A percentile compares a stretch with the other conserved stretches of the same genome.
Evolutionary conservation across 2,329 filamentous ascomycete genomes (phyloP).

Genomic region (Arthroderma sp.): DNA sequence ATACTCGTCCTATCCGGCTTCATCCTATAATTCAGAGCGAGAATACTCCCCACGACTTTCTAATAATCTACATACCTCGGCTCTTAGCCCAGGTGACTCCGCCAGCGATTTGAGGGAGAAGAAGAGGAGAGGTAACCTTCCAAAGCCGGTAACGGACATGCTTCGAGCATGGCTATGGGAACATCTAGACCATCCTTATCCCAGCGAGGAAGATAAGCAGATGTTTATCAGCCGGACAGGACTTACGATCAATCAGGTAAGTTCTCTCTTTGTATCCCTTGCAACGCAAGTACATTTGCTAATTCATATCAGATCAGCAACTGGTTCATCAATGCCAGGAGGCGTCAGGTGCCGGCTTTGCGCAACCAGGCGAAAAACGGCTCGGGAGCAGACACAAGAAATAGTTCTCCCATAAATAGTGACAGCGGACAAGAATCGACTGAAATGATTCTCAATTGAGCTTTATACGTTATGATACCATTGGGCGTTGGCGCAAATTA

Average conservation of each 20-base stretch:
- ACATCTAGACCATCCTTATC: conserved; percentile 72
- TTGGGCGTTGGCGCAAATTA: no score
- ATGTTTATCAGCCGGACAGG: conserved; percentile 63
- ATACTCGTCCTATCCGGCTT: no score
- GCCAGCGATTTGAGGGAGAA: conserved; percentile 32
- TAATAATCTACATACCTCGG: no score
- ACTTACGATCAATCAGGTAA: conserved; percentile 56
- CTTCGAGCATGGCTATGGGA: conserved; percentile 65
- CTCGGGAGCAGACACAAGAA: conserved; percentile 4
- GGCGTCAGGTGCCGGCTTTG: conserved; percentile 35
- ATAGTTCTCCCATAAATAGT: no score
- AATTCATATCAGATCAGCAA: conserved; percentile 33
- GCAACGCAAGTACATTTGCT: not conserved
- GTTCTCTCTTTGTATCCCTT: conserved; percentile 4
- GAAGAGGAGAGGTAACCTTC: conserved; percentile 65
- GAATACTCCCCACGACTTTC: no score
- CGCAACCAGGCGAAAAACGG: conserved; percentile 28
- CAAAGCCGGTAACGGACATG: conserved; percentile 78
- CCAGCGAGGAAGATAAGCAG: conserved; percentile 77
- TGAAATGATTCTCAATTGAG: no score
- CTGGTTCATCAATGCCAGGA: conserved; percentile 41
- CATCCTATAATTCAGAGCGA: no score
- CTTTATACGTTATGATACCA: no score
- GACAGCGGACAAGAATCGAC: no score
- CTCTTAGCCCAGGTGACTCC: no score